Conservation (phyloP, 805 yeast species). For the Ogataea paraovalis region DNA sequence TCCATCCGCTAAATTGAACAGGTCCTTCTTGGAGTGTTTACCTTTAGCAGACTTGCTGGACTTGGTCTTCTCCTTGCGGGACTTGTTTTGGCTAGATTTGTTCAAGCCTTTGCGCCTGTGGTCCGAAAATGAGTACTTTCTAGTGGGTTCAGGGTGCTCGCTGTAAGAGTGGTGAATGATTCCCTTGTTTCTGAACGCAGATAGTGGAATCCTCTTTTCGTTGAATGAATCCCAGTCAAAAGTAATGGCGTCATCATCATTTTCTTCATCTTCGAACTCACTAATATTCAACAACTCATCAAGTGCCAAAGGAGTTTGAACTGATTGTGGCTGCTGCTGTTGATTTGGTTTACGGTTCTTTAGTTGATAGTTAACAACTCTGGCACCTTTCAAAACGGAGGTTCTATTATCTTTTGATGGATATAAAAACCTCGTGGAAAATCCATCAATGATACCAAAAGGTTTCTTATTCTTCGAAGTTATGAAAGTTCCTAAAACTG, state of each 20-base stretch:
- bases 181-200: conserved; percentile 87
- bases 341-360: neutral
- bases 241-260: conserved; percentile 40
- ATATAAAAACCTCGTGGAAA: conserved; percentile 77
- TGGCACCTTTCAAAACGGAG: conserved; percentile 23
- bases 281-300: conserved; percentile 87
- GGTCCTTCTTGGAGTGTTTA: conserved; percentile 11
- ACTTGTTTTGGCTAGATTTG: neutral
- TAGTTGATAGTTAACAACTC: conserved; percentile 5
- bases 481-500: conserved; percentile 89
- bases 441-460: conserved; percentile 91
- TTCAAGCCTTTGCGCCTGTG: conserved; percentile 11
- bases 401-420: conserved; percentile 35
- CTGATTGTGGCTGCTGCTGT: conserved; percentile 6
- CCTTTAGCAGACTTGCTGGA: conserved; percentile 12
- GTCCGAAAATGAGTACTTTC: conserved; percentile 22
- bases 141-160: conserved; percentile 17
- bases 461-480: conserved; percentile 70
- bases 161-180: conserved; percentile 25
- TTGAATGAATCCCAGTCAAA: conserved; percentile 25
- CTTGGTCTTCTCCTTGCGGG: neutral
- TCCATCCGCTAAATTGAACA: conserved; percentile 22
- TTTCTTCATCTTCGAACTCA: conserved; percentile 70
- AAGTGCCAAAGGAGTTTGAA: conserved; percentile 33
- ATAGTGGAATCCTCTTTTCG: conserved; percentile 64